Conservation (phyloP, 140 eudicot genomes). For the Bidens hawaiensis region DNA sequence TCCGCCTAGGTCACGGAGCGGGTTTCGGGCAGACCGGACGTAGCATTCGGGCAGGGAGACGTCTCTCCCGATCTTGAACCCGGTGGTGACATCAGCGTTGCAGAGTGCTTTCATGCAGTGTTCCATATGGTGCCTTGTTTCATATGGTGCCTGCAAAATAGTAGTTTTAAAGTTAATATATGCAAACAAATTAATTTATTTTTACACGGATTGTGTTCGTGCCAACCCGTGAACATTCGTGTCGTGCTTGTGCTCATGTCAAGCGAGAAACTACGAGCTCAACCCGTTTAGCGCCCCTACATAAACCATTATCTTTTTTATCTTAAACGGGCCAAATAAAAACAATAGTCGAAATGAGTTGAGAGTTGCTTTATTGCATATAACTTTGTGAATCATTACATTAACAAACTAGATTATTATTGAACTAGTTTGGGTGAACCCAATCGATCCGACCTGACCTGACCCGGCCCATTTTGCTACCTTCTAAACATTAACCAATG, state of each 20-base stretch:
- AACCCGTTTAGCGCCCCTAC: no score
- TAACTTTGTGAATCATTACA: not conserved
- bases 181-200: not conserved
- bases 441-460: not conserved
- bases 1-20: slow-evolving; percentile 74
- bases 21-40: slow-evolving; percentile 67
- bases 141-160: slow-evolving; percentile 61
- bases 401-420: not conserved
- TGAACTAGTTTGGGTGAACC: not conserved
- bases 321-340: no score
- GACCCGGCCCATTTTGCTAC: not conserved
- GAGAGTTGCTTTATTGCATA: not conserved
- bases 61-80: slow-evolving; percentile 80
- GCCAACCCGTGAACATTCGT: no score
- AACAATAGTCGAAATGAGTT: no score
- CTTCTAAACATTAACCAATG: not conserved
- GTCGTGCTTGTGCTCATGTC: no score
- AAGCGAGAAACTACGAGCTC: no score
- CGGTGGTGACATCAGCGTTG: slow-evolving; percentile 69
- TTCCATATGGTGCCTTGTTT: slow-evolving; percentile 79
- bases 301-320: no score
- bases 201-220: not conserved
- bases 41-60: slow-evolving; percentile 77
- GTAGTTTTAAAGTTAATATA: not conserved
- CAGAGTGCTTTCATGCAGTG: slow-evolving; percentile 84